Evolutionary conservation across 1,139 yeast species (phyloP).

Genomic region (Saccharomycopsis hybrid): DNA sequence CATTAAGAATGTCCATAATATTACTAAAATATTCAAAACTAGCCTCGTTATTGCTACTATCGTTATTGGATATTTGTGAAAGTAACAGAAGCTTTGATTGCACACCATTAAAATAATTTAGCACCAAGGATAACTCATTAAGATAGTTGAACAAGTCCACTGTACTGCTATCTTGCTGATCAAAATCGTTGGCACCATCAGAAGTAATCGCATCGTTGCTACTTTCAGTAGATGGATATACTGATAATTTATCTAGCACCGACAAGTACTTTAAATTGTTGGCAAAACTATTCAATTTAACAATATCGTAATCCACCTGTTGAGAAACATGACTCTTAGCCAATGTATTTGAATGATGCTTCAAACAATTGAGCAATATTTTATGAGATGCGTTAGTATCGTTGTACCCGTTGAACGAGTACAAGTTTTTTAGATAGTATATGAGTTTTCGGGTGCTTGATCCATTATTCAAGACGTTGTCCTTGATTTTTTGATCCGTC

Average conservation of each 20-base stretch:
- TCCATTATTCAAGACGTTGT: too few relatives aligned
- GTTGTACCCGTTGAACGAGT: slow-evolving; percentile 7
- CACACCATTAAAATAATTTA: slow-evolving; percentile 1
- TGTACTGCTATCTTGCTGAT: too few relatives aligned
- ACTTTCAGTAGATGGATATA: not conserved
- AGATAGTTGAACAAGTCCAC: slow-evolving; percentile 17
- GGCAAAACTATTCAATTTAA: slow-evolving; percentile 10
- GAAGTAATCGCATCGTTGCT: too few relatives aligned
- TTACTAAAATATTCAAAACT: too few relatives aligned
- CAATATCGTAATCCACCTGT: slow-evolving; percentile 11
- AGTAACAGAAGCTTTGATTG: not conserved
- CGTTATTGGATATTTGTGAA: too few relatives aligned
- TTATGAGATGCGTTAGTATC: slow-evolving; percentile 2
- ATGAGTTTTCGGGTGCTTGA: too few relatives aligned
- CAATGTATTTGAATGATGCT: too few relatives aligned
- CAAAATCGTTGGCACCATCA: too few relatives aligned
- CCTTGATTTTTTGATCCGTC: slow-evolving; percentile 13
- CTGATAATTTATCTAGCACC: slow-evolving; percentile 13
- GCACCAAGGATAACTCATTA: slow-evolving; percentile 15
- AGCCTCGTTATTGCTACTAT: too few relatives aligned
- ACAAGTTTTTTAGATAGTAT: slow-evolving; percentile 5
- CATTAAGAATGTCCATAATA: slow-evolving; percentile 15
- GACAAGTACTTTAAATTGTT: slow-evolving; percentile 15
- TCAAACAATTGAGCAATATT: slow-evolving; percentile 8
- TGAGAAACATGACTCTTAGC: too few relatives aligned